These are phyloP conservation scores for Boletus speciosus DNA, from an alignment of 768 basidiomycete genomes.

Conservation along the genomic window DNA sequence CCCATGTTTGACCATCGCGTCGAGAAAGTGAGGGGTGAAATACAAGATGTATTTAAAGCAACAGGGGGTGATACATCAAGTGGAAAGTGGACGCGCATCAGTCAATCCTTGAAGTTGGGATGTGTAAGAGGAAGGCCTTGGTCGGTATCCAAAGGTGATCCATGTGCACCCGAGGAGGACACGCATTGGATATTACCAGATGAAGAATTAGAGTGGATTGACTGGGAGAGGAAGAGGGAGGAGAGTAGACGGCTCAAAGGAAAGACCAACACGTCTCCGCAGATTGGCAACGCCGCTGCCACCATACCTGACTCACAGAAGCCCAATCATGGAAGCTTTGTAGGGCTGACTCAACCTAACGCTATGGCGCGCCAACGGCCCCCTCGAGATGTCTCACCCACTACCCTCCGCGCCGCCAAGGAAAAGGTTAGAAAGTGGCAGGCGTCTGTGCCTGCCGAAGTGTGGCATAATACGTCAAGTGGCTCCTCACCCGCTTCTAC, in stretches of 20 bases:
- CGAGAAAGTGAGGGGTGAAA: constrained; percentile 32
- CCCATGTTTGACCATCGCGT: constrained; percentile 28
- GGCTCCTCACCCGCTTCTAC: constrained; percentile 2
- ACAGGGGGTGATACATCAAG: constrained; percentile 39
- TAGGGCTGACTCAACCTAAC: not conserved
- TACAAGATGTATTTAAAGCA: constrained; percentile 34
- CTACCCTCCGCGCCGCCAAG: constrained; percentile 27
- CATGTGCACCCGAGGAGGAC: constrained; percentile 20
- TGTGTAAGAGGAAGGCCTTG: constrained; percentile 36
- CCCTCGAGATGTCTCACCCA: constrained; percentile 21
- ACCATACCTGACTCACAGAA: constrained; percentile 6
- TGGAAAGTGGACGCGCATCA: constrained; percentile 47
- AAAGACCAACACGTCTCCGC: constrained; percentile 15
- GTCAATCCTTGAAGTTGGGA: constrained; percentile 38
- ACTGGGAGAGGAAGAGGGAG: constrained; percentile 39
- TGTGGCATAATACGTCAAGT: constrained; percentile 5
- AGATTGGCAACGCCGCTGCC: not conserved
- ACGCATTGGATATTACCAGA: constrained; percentile 39
- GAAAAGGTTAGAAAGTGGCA: constrained; percentile 38
- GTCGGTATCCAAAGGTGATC: constrained; percentile 24
- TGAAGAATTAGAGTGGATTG: constrained; percentile 48
- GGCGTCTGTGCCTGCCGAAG: constrained; percentile 24
- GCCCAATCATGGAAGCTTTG: not conserved
- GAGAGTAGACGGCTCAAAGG: constrained; percentile 16
- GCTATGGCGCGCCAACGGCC: constrained; percentile 2